Conservation (phyloP, 1,284 basidiomycete species). For the Laetiporus sulphureus region DNA sequence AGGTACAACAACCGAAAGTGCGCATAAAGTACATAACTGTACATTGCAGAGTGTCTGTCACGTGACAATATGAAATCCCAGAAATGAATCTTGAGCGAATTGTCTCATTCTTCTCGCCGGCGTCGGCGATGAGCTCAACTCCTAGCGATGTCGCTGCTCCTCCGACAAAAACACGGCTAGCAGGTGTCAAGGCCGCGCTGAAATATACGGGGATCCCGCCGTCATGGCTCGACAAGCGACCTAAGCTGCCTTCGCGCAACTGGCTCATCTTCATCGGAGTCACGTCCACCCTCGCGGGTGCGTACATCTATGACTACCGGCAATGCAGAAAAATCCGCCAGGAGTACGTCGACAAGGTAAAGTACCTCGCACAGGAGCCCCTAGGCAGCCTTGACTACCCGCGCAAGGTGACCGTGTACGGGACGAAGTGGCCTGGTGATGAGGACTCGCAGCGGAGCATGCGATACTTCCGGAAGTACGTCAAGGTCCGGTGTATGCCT, state of each 20-base stretch:
- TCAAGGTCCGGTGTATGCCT: conserved; percentile 66
- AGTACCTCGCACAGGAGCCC: conserved; percentile 65
- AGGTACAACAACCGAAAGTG: no score
- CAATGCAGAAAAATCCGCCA: conserved; percentile 74
- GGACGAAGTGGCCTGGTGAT: conserved; percentile 89
- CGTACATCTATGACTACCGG: conserved; percentile 81
- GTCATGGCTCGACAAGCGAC: conserved; percentile 68
- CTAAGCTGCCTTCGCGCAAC: conserved; percentile 83
- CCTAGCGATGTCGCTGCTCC: conserved; percentile 21
- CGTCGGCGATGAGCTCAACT: conserved; percentile 23
- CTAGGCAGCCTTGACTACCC: conserved; percentile 64
- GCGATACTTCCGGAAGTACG: conserved; percentile 90
- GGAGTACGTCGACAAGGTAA: conserved; percentile 78
- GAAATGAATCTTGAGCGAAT: no score
- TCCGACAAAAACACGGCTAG: conserved; percentile 17
- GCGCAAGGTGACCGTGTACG: conserved; percentile 84
- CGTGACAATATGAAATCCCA: no score
- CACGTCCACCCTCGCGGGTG: conserved; percentile 62
- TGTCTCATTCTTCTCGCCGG: conserved; percentile 8
- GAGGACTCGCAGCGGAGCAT: conserved; percentile 84
- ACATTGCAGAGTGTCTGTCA: no score
- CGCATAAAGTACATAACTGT: no score
- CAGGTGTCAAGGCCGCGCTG: conserved; percentile 28
- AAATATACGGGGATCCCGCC: conserved; percentile 51
- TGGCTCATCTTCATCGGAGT: conserved; percentile 89